phyloP scores from a whole-genome alignment of 495 filamentous ascomycete species.

The Penicillium canescens region DNA sequence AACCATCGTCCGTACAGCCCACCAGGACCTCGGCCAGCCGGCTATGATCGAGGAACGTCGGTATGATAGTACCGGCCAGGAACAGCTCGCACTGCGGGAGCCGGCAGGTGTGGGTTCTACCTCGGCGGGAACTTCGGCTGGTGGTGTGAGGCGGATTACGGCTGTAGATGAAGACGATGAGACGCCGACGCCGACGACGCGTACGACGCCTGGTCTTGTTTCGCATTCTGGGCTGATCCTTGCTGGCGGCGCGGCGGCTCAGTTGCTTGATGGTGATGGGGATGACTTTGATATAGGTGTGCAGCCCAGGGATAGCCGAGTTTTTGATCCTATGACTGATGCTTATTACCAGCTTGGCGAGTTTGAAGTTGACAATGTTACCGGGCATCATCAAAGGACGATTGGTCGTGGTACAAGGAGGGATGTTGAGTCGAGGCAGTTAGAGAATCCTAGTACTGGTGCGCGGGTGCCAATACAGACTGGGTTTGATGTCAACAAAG shows the following conservation, averaged over 20 bases:
- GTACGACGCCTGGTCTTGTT: not conserved
- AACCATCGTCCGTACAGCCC: slow-evolving; percentile 39
- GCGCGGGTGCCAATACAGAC: slow-evolving; percentile 9
- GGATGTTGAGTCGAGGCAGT: slow-evolving; percentile 18
- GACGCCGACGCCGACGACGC: not conserved
- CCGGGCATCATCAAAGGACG: slow-evolving; percentile 10
- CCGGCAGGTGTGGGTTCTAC: not conserved
- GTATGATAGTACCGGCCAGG: slow-evolving; percentile 38
- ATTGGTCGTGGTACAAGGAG: slow-evolving; percentile 5
- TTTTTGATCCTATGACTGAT: slow-evolving; percentile 12
- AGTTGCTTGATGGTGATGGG: slow-evolving; percentile 11
- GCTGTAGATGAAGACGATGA: slow-evolving; percentile 19
- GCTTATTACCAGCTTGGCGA: slow-evolving; percentile 16
- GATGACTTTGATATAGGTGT: slow-evolving; percentile 9
- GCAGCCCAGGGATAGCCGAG: slow-evolving; percentile 7
- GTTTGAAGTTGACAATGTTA: slow-evolving; percentile 12
- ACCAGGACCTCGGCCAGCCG: slow-evolving; percentile 39
- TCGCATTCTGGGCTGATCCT: not conserved
- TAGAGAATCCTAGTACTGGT: slow-evolving; percentile 25
- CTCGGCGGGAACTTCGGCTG: slow-evolving; percentile 16
- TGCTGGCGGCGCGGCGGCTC: slow-evolving; percentile 4
- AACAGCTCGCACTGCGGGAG: slow-evolving; percentile 17
- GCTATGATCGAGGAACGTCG: slow-evolving; percentile 35
- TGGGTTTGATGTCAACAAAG: slow-evolving; percentile 22
- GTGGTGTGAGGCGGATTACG: slow-evolving; percentile 28